These are phyloP conservation scores for Endotrypanum monterogeii DNA, from an alignment of 208 protist genomes.

Conservation along the genomic window DNA sequence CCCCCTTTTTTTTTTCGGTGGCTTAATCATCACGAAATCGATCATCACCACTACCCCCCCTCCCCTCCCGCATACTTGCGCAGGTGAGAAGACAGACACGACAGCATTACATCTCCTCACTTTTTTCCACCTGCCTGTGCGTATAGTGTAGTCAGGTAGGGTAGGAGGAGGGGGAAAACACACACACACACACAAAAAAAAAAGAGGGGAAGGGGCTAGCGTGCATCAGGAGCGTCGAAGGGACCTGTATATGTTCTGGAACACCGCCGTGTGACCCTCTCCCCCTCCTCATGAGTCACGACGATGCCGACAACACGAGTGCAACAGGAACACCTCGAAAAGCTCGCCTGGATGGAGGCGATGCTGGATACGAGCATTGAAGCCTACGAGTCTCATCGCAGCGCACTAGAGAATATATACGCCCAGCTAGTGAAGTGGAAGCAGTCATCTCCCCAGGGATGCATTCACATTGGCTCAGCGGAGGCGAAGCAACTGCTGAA, in stretches of 20 bases:
- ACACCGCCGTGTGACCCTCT: too few relatives aligned
- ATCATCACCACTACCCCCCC: background rate
- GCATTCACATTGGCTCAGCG: slow-evolving; percentile 28
- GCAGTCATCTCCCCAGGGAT: slow-evolving; percentile 20
- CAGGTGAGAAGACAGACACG: background rate
- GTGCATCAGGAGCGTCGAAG: too few relatives aligned
- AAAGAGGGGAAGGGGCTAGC: too few relatives aligned
- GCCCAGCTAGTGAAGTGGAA: slow-evolving; percentile 31
- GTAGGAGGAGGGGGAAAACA: too few relatives aligned
- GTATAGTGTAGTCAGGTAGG: too few relatives aligned
- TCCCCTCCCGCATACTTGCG: background rate
- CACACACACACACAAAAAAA: too few relatives aligned
- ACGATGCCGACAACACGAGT: background rate
- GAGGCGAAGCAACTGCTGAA: slow-evolving; percentile 29
- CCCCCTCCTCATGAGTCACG: background rate
- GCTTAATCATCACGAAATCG: background rate
- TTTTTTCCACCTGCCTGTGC: too few relatives aligned
- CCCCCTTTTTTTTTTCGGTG: background rate
- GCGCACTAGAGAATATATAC: slow-evolving; percentile 44
- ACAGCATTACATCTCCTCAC: background rate
- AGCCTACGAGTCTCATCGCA: slow-evolving; percentile 52
- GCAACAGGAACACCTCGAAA: slow-evolving; percentile 4
- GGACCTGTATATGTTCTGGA: too few relatives aligned
- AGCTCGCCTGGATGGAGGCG: slow-evolving; percentile 36
- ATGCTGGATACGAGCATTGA: slow-evolving; percentile 38